phyloP scores from a whole-genome alignment of 1,284 basidiomycete species.

The Ceratorhiza oryzae-sativae region DNA sequence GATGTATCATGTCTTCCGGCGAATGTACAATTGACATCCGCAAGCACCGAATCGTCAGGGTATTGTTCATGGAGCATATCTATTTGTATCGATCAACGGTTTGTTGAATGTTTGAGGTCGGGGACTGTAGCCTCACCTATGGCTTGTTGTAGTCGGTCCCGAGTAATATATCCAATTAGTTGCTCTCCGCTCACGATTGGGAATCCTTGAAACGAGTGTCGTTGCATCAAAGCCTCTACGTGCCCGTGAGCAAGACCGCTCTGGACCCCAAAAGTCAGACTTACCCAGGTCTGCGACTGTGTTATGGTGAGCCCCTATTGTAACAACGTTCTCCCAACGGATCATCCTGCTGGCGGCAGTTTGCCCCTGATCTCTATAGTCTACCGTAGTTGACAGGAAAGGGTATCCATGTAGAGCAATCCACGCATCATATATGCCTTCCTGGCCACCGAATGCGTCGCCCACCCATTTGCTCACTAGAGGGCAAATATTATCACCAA shows the following conservation, averaged over 20 bases:
- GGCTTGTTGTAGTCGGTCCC: slow-evolving; percentile 60
- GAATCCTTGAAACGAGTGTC: slow-evolving; percentile 64
- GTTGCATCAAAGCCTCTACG: slow-evolving; percentile 54
- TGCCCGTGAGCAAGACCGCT: slow-evolving; percentile 11
- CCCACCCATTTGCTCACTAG: slow-evolving; percentile 79
- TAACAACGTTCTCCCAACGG: slow-evolving; percentile 57
- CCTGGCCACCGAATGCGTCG: slow-evolving; percentile 67
- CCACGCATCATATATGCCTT: slow-evolving; percentile 79
- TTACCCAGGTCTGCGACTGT: slow-evolving; percentile 61
- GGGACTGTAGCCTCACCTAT: slow-evolving; percentile 57
- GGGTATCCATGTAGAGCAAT: slow-evolving; percentile 71
- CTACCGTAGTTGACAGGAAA: slow-evolving; percentile 69
- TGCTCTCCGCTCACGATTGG: slow-evolving; percentile 62
- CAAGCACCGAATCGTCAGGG: slow-evolving; percentile 23
- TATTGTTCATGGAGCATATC: slow-evolving; percentile 38
- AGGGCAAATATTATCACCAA: background rate
- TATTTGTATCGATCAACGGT: slow-evolving; percentile 49
- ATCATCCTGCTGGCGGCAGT: slow-evolving; percentile 71
- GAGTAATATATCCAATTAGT: slow-evolving; percentile 66
- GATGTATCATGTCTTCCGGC: slow-evolving; percentile 37
- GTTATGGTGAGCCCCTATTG: slow-evolving; percentile 58
- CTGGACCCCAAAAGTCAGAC: slow-evolving; percentile 41
- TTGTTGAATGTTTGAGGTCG: slow-evolving; percentile 52
- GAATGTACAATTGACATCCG: slow-evolving; percentile 39
- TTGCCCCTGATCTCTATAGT: slow-evolving; percentile 70